phyloP scores from a whole-genome alignment of 2,329 filamentous ascomycete genomes.

The Botrytis fragariae region DNA sequence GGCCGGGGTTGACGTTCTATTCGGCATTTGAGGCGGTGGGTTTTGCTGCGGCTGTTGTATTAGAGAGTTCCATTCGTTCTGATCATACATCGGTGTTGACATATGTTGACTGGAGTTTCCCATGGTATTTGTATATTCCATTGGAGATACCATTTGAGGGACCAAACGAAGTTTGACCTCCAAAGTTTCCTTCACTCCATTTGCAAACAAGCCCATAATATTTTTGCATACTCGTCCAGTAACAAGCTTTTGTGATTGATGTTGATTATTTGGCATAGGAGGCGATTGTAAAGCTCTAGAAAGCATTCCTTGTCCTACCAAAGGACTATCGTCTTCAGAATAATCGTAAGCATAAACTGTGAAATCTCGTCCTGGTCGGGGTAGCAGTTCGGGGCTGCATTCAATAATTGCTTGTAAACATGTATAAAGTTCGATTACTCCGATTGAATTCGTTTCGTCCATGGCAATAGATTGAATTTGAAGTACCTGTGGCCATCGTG shows the following conservation, averaged over 20 bases:
- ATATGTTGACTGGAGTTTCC: conserved; percentile 57
- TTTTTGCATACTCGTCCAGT: conserved; percentile 91
- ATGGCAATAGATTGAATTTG: conserved; percentile 77
- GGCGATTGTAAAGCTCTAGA: conserved; percentile 70
- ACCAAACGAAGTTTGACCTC: conserved; percentile 90
- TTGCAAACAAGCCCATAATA: conserved; percentile 76
- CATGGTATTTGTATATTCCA: conserved; percentile 59
- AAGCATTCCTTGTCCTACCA: conserved; percentile 94
- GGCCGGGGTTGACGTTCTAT: conserved; percentile 26
- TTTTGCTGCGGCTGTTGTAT: conserved; percentile 64
- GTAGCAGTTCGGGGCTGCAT: conserved; percentile 81
- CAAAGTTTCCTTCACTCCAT: conserved; percentile 79
- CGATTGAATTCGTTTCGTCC: conserved; percentile 78
- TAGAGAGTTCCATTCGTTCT: conserved; percentile 75
- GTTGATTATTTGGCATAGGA: conserved; percentile 54
- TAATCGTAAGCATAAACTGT: conserved; percentile 98
- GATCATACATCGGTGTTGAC: conserved; percentile 62
- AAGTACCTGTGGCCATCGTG: conserved; percentile 76
- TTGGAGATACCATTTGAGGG: conserved; percentile 56
- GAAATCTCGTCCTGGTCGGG: conserved; percentile 71
- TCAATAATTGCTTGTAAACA: conserved; percentile 79
- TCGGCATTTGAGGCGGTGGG: conserved; percentile 41
- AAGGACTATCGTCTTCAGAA: conserved; percentile 87
- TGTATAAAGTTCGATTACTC: conserved; percentile 80
- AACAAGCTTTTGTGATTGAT: conserved; percentile 67